These are phyloP conservation scores for Cryptococcus maquisensis DNA, from an alignment of 1,284 basidiomycete genomes.

Conservation along the genomic window DNA sequence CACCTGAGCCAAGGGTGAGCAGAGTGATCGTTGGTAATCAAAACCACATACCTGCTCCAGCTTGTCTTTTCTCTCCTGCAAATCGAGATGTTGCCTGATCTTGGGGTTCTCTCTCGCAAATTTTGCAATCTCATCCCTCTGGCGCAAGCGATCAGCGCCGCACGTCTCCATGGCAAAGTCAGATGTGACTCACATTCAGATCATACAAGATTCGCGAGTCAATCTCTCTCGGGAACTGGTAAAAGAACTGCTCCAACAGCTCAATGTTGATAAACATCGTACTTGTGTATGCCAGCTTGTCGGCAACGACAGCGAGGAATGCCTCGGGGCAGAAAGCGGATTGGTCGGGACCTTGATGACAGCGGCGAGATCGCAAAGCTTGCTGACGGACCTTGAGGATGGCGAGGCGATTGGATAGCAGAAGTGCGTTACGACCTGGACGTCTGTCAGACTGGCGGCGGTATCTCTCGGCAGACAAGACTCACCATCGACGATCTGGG, in stretches of 20 bases:
- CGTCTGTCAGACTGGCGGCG: background rate
- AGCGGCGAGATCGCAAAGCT: slow-evolving; percentile 81
- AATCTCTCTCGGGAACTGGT: slow-evolving; percentile 97
- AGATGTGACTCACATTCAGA: slow-evolving; percentile 57
- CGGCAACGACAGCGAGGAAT: slow-evolving; percentile 92
- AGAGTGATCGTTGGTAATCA: background rate
- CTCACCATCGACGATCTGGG: slow-evolving; percentile 82
- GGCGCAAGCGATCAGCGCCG: background rate
- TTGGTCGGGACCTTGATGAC: slow-evolving; percentile 76
- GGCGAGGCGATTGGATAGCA: slow-evolving; percentile 73
- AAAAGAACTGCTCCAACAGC: slow-evolving; percentile 95
- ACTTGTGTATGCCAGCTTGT: slow-evolving; percentile 93
- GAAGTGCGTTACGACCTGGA: slow-evolving; percentile 82
- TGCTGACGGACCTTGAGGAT: slow-evolving; percentile 79
- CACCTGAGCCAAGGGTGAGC: slow-evolving; percentile 53
- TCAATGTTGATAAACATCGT: slow-evolving; percentile 99
- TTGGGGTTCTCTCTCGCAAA: slow-evolving; percentile 94
- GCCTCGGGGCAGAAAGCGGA: slow-evolving; percentile 92
- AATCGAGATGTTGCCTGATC: slow-evolving; percentile 80
- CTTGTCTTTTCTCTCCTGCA: slow-evolving; percentile 96
- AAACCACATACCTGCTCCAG: slow-evolving; percentile 71
- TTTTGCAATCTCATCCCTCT: slow-evolving; percentile 66
- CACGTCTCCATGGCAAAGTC: background rate
- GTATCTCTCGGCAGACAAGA: slow-evolving; percentile 11
- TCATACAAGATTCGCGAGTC: slow-evolving; percentile 91